Base-by-base conservation (phyloP, 2,329 filamentous ascomycete genomes). In the Thielaviopsis punctulata region DNA sequence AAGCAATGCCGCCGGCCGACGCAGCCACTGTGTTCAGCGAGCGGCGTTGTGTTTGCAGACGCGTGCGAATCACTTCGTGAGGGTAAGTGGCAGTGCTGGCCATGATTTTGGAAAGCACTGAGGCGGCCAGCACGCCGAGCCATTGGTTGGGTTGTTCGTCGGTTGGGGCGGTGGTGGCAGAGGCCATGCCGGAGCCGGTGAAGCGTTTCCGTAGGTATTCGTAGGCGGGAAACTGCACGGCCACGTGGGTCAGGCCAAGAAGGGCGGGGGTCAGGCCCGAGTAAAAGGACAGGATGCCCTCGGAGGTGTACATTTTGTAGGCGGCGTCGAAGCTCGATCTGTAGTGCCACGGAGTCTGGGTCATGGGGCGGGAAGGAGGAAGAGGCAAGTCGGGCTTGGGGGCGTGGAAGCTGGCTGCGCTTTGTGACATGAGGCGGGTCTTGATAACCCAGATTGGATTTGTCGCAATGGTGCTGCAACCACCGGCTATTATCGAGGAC, bases 391-490 rank as follows among this genome's bases (percentile, higher is more conserved):
- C 44, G 23, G 33, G 21, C 62, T 64, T 74, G 63, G 61, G 46
- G n/a, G 56, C 54, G 68, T 71, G 27, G 18, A 51, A 25, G 8
- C 18, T 22, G 13, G n/a, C 44, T 67, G 73, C 57, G 75, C 80
- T 84, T 69, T 96, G 92, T 36, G 92, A 95, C 92, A 96, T 96
- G 60, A 98, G 77, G 59, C 92, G 77, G 48, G 92, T 98, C 69
- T 98, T 98, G 70, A 98, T 95, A 36, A 98, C 92, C 92, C 92
- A 98, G 56, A 98, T 98, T 1, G 92, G 92, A 65, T 96, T 98
- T 22, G 92, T 98, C 57, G 83, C 84, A 57, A 96, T 75, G 3
- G 92, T 98, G 59, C 89, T 95, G 69, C 85, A 95, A 56, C 81
- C 88, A 51, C 92, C 92, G 22, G 90, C 92, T 53, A 88, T 77